These are phyloP conservation scores for Colletotrichum camelliae DNA, from an alignment of 2,329 filamentous ascomycete species.

Conservation along the genomic window DNA sequence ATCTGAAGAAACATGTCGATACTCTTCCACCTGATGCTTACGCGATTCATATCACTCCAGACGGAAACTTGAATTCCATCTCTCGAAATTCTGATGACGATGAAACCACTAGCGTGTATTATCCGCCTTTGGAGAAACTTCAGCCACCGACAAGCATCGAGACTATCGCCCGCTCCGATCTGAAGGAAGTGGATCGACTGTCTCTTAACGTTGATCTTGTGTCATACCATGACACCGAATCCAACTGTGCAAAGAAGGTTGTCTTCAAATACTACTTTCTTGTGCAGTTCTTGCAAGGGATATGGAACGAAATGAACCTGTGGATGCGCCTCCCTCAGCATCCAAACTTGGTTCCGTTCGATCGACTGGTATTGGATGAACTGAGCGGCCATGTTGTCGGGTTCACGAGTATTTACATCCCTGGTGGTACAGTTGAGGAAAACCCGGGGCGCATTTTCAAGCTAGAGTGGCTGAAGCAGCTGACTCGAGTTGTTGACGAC, in stretches of 20 bases:
- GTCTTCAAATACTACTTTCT: neutral
- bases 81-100: constrained; percentile 32
- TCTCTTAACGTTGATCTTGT: neutral
- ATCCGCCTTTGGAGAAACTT: constrained; percentile 27
- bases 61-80: constrained; percentile 27
- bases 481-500: constrained; percentile 39
- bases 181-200: neutral
- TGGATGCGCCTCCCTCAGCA: constrained; percentile 39
- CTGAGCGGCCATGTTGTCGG: constrained; percentile 37
- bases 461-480: constrained; percentile 38
- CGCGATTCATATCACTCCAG: constrained; percentile 26
- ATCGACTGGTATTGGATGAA: constrained; percentile 37
- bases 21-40: constrained; percentile 24
- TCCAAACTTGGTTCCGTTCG: constrained; percentile 40
- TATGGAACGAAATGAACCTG: constrained; percentile 41
- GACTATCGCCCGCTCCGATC: neutral
- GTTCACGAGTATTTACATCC: constrained; percentile 33
- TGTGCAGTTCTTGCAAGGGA: constrained; percentile 20
- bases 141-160: constrained; percentile 22
- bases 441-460: neutral
- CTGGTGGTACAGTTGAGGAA: neutral
- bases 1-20: constrained; percentile 27
- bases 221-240: neutral
- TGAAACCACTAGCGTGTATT: constrained; percentile 27
- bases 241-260: neutral